Conservation (phyloP, 306 rosid genomes). For the Cyamopsis tetragonoloba region DNA sequence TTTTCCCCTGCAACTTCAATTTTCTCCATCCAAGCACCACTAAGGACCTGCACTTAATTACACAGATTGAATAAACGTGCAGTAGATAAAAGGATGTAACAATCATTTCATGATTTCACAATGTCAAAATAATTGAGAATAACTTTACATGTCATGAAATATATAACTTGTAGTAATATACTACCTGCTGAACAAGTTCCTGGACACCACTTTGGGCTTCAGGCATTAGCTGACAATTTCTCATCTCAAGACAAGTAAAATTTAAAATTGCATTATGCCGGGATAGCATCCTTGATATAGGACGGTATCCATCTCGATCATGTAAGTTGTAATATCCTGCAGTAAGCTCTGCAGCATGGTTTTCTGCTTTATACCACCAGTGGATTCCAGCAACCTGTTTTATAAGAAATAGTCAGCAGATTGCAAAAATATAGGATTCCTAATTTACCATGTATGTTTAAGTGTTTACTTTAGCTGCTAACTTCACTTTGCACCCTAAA, state of each 20-base stretch:
- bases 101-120: conserved; percentile 9
- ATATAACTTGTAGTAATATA: background rate
- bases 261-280: conserved; percentile 65
- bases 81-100: too few relatives aligned
- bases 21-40: conserved; percentile 81
- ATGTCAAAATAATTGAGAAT: too few relatives aligned
- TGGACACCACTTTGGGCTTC: conserved; percentile 59
- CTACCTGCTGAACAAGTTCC: conserved; percentile 81
- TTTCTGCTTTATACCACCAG: conserved; percentile 72
- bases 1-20: conserved; percentile 91
- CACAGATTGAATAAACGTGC: too few relatives aligned
- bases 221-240: conserved; percentile 56
- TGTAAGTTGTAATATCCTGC: conserved; percentile 75
- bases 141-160: too few relatives aligned
- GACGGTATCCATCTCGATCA: conserved; percentile 74
- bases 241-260: conserved; percentile 79
- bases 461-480: conserved; percentile 74
- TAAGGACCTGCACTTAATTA: conserved; percentile 60
- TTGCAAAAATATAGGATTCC: background rate
- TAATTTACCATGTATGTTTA: too few relatives aligned
- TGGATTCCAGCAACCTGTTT: conserved; percentile 82
- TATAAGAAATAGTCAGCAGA: background rate
- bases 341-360: conserved; percentile 83
- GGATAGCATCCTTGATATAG: conserved; percentile 62
- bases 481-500: conserved; percentile 48